Evolutionary conservation across 306 rosid species (phyloP).

Genomic region (Cucurbita maxima): DNA sequence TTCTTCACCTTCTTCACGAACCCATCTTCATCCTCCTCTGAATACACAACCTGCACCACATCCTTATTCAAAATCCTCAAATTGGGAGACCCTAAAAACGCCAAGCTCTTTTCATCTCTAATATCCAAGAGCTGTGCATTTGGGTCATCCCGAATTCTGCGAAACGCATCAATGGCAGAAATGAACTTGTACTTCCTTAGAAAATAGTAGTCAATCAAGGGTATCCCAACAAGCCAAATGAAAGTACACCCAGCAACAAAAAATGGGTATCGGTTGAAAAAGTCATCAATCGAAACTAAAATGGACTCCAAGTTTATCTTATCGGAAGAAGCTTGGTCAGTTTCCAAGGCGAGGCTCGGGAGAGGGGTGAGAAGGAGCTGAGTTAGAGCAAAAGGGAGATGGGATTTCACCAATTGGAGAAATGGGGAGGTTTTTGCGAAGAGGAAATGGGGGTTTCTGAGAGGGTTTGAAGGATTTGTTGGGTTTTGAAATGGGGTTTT

Average conservation of each 20-base stretch:
- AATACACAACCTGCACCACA: slow-evolving; percentile 39
- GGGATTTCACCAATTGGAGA: slow-evolving; percentile 8
- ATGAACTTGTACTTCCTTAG: slow-evolving; percentile 56
- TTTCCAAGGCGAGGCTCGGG: slow-evolving; percentile 49
- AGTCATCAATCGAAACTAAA: slow-evolving; percentile 48
- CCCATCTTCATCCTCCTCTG: slow-evolving; percentile 50
- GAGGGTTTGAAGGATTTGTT: not conserved
- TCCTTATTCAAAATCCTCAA: slow-evolving; percentile 59
- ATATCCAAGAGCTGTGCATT: slow-evolving; percentile 58
- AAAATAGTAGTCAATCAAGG: slow-evolving; percentile 40
- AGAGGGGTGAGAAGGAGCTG: slow-evolving; percentile 19
- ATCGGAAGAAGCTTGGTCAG: slow-evolving; percentile 28
- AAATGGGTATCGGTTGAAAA: slow-evolving; percentile 58
- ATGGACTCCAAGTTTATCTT: slow-evolving; percentile 54
- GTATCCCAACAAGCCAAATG: slow-evolving; percentile 65
- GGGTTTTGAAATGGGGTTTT: slow-evolving; percentile 7
- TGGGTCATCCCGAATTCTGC: slow-evolving; percentile 52
- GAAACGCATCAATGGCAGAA: slow-evolving; percentile 60
- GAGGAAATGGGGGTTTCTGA: slow-evolving; percentile 1
- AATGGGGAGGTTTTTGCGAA: not conserved
- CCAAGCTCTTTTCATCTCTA: slow-evolving; percentile 48
- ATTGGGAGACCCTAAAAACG: slow-evolving; percentile 48
- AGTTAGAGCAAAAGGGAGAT: slow-evolving; percentile 19
- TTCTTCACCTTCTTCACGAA: slow-evolving; percentile 51
- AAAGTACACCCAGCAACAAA: slow-evolving; percentile 73